A percentile compares a stretch with the other conserved stretches of the same genome.
Conservation (phyloP, 495 filamentous ascomycete species). For the Aspergillus mulundensis region DNA sequence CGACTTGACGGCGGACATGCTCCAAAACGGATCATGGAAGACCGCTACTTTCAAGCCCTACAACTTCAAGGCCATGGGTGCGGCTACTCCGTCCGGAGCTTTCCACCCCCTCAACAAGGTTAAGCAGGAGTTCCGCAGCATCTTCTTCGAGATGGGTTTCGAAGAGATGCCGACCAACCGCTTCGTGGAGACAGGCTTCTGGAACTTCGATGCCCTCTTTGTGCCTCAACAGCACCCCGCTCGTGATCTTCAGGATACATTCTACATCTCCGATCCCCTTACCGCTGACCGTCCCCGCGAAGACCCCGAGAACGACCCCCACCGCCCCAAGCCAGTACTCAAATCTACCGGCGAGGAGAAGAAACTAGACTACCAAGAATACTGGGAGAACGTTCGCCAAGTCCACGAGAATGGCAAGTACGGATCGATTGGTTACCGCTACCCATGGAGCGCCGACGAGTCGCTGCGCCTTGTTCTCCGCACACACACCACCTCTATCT, state of each 20-base stretch:
- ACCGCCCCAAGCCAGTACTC: slow-evolving; percentile 30
- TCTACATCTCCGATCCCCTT: slow-evolving; percentile 90
- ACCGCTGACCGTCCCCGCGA: slow-evolving; percentile 71
- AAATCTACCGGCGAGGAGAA: slow-evolving; percentile 35
- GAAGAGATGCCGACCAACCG: slow-evolving; percentile 51
- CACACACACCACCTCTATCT: slow-evolving; percentile 92
- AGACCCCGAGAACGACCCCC: slow-evolving; percentile 51
- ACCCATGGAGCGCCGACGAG: slow-evolving; percentile 88
- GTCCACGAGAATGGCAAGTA: slow-evolving; percentile 87
- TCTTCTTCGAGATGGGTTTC: slow-evolving; percentile 83
- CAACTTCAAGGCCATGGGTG: slow-evolving; percentile 92
- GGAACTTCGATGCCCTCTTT: slow-evolving; percentile 97
- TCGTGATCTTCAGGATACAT: slow-evolving; percentile 94
- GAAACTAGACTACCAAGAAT: slow-evolving; percentile 68
- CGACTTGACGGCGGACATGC: slow-evolving; percentile 91
- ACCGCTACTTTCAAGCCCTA: slow-evolving; percentile 89
- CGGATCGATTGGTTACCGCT: slow-evolving; percentile 91
- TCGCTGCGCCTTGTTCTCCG: slow-evolving; percentile 83
- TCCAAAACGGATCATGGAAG: slow-evolving; percentile 63
- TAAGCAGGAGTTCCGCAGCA: slow-evolving; percentile 85
- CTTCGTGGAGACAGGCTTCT: slow-evolving; percentile 95
- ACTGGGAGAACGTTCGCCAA: slow-evolving; percentile 78
- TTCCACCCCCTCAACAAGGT: slow-evolving; percentile 95
- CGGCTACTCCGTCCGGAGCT: slow-evolving; percentile 72
- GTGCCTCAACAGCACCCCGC: slow-evolving; percentile 97